Evolutionary conservation across 345 rosid genomes (phyloP).

Genomic region (Corchorus capsularis): DNA sequence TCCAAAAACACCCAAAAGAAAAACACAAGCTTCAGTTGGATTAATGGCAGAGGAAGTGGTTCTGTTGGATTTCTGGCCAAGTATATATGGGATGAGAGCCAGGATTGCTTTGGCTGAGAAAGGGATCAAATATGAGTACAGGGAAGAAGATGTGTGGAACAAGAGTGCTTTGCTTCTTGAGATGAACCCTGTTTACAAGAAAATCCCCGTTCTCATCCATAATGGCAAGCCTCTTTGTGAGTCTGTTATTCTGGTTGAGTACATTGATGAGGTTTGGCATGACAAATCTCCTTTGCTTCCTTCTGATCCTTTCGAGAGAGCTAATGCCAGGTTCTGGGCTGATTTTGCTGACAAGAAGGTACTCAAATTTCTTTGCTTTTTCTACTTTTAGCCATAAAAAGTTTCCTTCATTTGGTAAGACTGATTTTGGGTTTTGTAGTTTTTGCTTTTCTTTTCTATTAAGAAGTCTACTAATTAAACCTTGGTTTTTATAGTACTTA

Average conservation of each 20-base stretch:
- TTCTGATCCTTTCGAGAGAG: conserved; percentile 21
- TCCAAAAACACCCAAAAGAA: no score
- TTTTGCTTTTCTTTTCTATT: no score
- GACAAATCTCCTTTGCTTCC: conserved; percentile 18
- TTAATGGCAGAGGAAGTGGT: conserved; percentile 4
- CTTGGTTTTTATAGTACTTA: no score
- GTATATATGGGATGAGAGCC: conserved; percentile 18
- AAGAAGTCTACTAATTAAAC: no score
- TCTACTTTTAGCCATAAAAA: no score
- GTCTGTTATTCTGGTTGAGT: conserved; percentile 25
- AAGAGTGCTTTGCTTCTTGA: conserved; percentile 20
- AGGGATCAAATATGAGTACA: conserved; percentile 19
- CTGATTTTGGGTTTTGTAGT: no score
- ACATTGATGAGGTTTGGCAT: conserved; percentile 30
- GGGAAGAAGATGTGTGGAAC: conserved; percentile 18
- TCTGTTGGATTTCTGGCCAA: conserved; percentile 21
- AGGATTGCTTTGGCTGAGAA: conserved; percentile 24
- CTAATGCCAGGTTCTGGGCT: conserved; percentile 25
- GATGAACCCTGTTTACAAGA: conserved; percentile 24
- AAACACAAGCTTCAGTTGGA: background rate
- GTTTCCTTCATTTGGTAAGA: no score
- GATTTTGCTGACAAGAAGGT: conserved; percentile 28
- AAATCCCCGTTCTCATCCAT: conserved; percentile 21
- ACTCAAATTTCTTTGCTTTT: no score
- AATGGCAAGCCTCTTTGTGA: conserved; percentile 26